These are phyloP conservation scores for Immersiella caudata DNA, from an alignment of 495 filamentous ascomycete genomes.

Conservation along the genomic window DNA sequence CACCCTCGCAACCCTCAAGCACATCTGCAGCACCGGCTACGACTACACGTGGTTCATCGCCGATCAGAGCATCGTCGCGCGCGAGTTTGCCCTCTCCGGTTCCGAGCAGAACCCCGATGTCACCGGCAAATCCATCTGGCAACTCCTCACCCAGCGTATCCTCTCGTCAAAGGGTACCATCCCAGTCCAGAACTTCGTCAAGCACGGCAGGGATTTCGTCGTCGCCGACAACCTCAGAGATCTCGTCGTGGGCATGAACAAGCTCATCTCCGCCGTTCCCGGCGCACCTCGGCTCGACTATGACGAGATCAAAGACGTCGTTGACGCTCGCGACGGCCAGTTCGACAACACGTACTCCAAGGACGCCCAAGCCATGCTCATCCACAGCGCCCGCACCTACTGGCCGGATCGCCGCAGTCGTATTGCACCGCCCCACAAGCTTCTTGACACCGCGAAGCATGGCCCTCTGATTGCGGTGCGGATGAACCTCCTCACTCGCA, in stretches of 20 bases:
- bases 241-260: conserved; percentile 54
- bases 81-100: conserved; percentile 57
- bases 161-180: conserved; percentile 50
- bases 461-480: conserved; percentile 55
- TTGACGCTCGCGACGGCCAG: conserved; percentile 53
- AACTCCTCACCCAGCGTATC: conserved; percentile 47
- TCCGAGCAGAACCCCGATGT: conserved; percentile 59
- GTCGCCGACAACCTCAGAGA: conserved; percentile 50
- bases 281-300: conserved; percentile 44
- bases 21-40: conserved; percentile 57
- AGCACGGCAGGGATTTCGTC: conserved; percentile 54
- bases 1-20: conserved; percentile 53
- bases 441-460: conserved; percentile 47
- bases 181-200: conserved; percentile 53
- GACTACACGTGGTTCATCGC: conserved; percentile 60
- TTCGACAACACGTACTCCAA: conserved; percentile 53
- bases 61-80: conserved; percentile 53
- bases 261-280: conserved; percentile 37
- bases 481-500: conserved; percentile 55
- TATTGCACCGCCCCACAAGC: conserved; percentile 48
- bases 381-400: conserved; percentile 53
- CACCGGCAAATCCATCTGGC: conserved; percentile 54
- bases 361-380: conserved; percentile 56
- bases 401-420: conserved; percentile 48
- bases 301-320: conserved; percentile 39